These are phyloP conservation scores for Misopates orontium DNA, from an alignment of 257 asterid species.

Conservation along the genomic window DNA sequence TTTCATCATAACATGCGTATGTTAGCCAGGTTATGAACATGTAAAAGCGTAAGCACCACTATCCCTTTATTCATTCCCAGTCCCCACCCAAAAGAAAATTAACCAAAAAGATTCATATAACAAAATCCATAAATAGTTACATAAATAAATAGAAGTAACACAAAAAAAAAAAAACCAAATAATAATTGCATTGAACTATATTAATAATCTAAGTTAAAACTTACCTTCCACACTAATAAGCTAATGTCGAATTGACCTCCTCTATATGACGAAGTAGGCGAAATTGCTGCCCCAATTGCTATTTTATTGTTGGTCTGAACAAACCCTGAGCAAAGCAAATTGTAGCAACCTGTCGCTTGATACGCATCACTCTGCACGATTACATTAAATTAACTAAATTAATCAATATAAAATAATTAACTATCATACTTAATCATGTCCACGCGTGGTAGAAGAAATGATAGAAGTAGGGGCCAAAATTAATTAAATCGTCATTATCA, in stretches of 20 bases:
- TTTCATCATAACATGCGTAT: conserved; percentile 29
- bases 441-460: conserved; percentile 30
- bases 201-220: neutral
- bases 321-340: conserved; percentile 89
- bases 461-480: conserved; percentile 18
- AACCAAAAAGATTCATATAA: neutral
- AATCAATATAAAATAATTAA: conserved; percentile 21
- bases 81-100: conserved; percentile 21
- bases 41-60: conserved; percentile 32
- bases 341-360: conserved; percentile 91
- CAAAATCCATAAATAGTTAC: neutral
- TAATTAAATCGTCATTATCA: conserved; percentile 2
- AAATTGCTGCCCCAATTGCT: conserved; percentile 93
- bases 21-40: conserved; percentile 35
- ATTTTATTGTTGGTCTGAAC: conserved; percentile 77
- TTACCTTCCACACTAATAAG: conserved; percentile 88
- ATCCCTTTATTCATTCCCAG: conserved; percentile 10
- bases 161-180: neutral
- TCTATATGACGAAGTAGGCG: conserved; percentile 72
- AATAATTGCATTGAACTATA: neutral
- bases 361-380: conserved; percentile 79
- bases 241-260: conserved; percentile 91
- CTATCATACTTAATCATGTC: conserved; percentile 16
- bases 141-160: too few species aligned
- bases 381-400: conserved; percentile 17